A percentile compares a stretch with the other conserved stretches of the same genome.
Evolutionary conservation across 2,329 filamentous ascomycete genomes (phyloP).

Genomic region (Coniochaeta hoffmannii): DNA sequence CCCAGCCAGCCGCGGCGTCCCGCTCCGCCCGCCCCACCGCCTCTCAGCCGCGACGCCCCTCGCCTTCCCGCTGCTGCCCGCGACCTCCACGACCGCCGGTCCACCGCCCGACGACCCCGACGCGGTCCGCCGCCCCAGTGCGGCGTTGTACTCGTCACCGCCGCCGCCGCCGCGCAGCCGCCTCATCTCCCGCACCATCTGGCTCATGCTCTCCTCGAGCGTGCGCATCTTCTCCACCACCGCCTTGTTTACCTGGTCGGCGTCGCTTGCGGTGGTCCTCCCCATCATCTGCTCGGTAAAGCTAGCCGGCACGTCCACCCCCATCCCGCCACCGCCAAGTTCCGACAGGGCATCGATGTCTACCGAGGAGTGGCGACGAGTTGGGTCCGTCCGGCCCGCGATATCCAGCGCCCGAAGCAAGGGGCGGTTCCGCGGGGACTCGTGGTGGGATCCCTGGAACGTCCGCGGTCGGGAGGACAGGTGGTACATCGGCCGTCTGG

Average conservation of each 20-base stretch:
- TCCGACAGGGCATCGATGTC: constrained; percentile 72
- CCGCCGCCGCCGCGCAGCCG: constrained; percentile 40
- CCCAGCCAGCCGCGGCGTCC: constrained; percentile 24
- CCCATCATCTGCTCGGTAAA: constrained; percentile 74
- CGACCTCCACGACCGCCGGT: constrained; percentile 24
- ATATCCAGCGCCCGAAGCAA: constrained; percentile 45
- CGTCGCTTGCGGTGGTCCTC: constrained; percentile 29
- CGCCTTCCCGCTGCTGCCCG: constrained; percentile 18
- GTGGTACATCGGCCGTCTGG: constrained; percentile 40
- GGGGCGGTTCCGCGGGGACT: constrained; percentile 35
- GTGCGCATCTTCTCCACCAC: constrained; percentile 89
- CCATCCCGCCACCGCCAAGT: constrained; percentile 46
- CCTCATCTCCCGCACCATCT: constrained; percentile 77
- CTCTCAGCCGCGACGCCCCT: constrained; percentile 14
- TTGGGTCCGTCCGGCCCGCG: constrained; percentile 28
- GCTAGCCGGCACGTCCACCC: constrained; percentile 46
- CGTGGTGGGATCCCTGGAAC: neutral
- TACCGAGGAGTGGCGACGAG: constrained; percentile 51
- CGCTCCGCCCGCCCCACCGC: constrained; percentile 28
- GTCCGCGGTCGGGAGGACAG: constrained; percentile 33
- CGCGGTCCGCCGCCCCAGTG: constrained; percentile 5
- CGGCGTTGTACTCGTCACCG: constrained; percentile 32
- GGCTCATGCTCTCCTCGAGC: constrained; percentile 81
- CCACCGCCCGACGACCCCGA: constrained; percentile 9
- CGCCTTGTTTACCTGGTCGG: constrained; percentile 59